Base-by-base conservation (phyloP, 1,284 basidiomycete species). In the Cutaneotrichosporon dermatis region DNA sequence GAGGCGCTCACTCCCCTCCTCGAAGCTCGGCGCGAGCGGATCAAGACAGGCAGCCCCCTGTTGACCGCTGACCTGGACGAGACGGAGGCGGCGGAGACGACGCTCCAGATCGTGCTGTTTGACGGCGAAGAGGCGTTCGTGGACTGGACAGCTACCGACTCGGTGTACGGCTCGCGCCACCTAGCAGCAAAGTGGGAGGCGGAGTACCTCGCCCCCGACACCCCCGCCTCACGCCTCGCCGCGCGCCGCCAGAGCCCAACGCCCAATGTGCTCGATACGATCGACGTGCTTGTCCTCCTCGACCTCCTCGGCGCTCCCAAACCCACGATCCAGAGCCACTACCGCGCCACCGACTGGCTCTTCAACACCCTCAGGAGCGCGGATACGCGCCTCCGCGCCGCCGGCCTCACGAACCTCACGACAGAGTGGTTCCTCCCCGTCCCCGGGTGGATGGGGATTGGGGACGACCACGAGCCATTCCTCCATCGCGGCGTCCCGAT, bases 121-220 rank as follows among this genome's bases (percentile, higher is more conserved):
- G 97, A 99, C 70, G 96, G 96, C 4, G 96, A 99, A 76, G 96
- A 99, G 77, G 96, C 96, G 0, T 98, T 94, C 77, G 82, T 86
- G 40, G 81, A 84, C 42, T 99, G 96, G 96, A 92, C 92, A 1
- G 83, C 83, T 40, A 85, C 83, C 0, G 96, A 99, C 76, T 94
- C 90, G 1, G 87, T 94, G 51, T 99, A 99, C 73, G 96, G 96
- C 25, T 88, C 93, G 44, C 85, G 91, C 66, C 89, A 96, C 76
- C 83, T 97, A 25, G 91, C 92, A 4, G 80, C 87, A 51, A 85
- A 85, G 71, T 97, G 94, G 94, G 81, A 83, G 11, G 80, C 82
- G 0, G 84, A 85, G 0, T 91, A 87, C 71, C 79, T 89, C 39
- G 74, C 80, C 8, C 84, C 86, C 9, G 42, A 61, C 4, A 71